A percentile compares a stretch with the other conserved stretches of the same genome.
Evolutionary conservation across 2,329 filamentous ascomycete genomes (phyloP).

Genomic region (Talaromyces sp.): DNA sequence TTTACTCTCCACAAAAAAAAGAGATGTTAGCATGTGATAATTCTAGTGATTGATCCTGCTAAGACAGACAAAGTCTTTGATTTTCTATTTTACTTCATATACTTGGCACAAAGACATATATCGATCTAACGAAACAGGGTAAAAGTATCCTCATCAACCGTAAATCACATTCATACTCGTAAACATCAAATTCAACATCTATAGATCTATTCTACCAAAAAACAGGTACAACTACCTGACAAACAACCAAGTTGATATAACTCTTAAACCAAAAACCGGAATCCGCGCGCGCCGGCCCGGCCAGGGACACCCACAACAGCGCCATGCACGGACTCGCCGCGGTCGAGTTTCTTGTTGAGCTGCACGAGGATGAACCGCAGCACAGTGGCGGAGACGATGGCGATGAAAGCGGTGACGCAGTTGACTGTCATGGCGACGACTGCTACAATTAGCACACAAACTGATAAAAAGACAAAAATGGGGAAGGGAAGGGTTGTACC

Average conservation of each 20-base stretch:
- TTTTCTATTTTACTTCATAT: too few species aligned
- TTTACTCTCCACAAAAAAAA: background rate
- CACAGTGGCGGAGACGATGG: conserved; percentile 57
- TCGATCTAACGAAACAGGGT: too few species aligned
- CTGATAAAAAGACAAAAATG: conserved; percentile 30
- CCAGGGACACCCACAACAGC: conserved; percentile 3
- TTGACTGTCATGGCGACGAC: conserved; percentile 63
- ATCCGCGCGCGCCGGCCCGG: conserved; percentile 3
- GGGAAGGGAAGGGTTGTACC: conserved; percentile 21
- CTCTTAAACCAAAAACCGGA: conserved; percentile 3
- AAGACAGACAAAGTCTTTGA: background rate
- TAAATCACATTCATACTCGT: background rate
- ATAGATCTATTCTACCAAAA: background rate
- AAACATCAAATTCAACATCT: background rate
- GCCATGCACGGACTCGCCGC: background rate
- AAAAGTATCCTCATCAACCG: too few species aligned
- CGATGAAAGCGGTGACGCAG: conserved; percentile 57
- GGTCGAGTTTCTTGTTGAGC: conserved; percentile 65
- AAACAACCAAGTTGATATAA: background rate
- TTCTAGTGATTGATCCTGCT: background rate
- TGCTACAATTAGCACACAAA: conserved; percentile 11
- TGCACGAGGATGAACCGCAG: conserved; percentile 58
- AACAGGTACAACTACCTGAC: background rate
- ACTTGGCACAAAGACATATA: too few species aligned
- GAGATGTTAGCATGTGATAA: background rate